Base-by-base conservation (phyloP, 768 basidiomycete genomes). In the Suillus clintonianus region DNA sequence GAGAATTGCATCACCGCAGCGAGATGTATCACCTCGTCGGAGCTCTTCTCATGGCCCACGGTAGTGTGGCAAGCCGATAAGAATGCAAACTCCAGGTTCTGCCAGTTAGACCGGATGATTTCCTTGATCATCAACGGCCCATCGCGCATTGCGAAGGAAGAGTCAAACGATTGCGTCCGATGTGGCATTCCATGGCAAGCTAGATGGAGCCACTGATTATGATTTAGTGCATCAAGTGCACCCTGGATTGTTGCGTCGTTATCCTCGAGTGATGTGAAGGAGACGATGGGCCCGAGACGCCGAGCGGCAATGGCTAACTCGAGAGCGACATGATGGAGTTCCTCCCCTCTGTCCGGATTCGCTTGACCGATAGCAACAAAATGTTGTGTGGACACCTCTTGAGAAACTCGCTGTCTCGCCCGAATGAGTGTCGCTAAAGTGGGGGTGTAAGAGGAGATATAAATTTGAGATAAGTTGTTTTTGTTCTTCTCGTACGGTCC, bases 21-120 rank as follows among this genome's bases (percentile, higher is more conserved):
- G 17, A 71, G 64, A 63, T 71, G 70, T 4, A 69, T 54, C 3
- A 59, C 53, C 43, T 71, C 70, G 30, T 70, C 71, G 0, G 69
- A 66, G 4, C 61, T 60, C 42, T 42, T 37, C n/a, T 42, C 59
- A 32, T 70, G 43, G 13, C 70, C 67, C 15, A 58, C 64, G 8
- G 70, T 69, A n/a, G 70, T 71, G 34, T 69, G 66, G 42, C 71
- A 71, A 7, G 70, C 71, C 27, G 71, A 69, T 36, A 71, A 64
- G 32, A 71, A 69, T n/a, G 68, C 70, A 43, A 71, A 61, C 27
- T 68, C 53, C 4, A 66, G 62, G 17, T 61, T 56, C 1, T 45
- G 50, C 15, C 71, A 58, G 15, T 45, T 24, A 19, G 57, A 41
- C n/a, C 62, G 34, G 14, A 65, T 60, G 9, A 71, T 56, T 32